Conservation (phyloP, 1,284 basidiomycete species). For the Golubevia pallescens region DNA sequence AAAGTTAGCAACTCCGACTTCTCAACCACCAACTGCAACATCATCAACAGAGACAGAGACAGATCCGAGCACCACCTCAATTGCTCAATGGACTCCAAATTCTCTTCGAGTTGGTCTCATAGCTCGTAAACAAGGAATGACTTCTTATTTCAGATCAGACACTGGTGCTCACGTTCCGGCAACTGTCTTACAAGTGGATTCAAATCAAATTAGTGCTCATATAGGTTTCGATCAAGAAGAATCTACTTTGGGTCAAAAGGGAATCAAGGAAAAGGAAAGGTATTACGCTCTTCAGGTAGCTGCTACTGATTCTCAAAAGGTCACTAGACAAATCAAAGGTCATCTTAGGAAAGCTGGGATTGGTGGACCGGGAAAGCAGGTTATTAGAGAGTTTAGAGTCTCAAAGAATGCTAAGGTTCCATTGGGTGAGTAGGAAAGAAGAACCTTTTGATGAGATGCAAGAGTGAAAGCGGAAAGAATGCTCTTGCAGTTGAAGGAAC, state of each 20-base stretch:
- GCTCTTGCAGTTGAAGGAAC: neutral
- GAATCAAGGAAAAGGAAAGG: neutral
- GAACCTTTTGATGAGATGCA: neutral
- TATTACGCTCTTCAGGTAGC: constrained; percentile 59
- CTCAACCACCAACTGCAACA: neutral
- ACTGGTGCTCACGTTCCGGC: constrained; percentile 50
- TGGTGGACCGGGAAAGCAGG: constrained; percentile 27
- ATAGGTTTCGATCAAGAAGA: constrained; percentile 22
- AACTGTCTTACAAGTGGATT: constrained; percentile 53
- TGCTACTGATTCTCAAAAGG: constrained; percentile 38
- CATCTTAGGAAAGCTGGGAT: constrained; percentile 49
- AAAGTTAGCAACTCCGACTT: neutral
- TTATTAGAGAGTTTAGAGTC: constrained; percentile 54
- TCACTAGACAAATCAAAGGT: constrained; percentile 36
- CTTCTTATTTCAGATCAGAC: constrained; percentile 50
- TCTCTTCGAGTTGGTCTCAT: constrained; percentile 58
- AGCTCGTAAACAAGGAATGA: constrained; percentile 59
- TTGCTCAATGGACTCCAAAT: constrained; percentile 38
- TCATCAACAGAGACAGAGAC: neutral
- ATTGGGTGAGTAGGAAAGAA: constrained; percentile 17
- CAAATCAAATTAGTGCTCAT: constrained; percentile 56
- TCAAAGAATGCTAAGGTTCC: constrained; percentile 51
- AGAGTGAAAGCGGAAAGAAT: neutral
- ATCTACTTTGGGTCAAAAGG: neutral
- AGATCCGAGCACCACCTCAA: neutral